A percentile compares a stretch with the other conserved stretches of the same genome.
Conservation (phyloP, 2,329 filamentous ascomycete genomes). For the Sporothrix inflata region DNA sequence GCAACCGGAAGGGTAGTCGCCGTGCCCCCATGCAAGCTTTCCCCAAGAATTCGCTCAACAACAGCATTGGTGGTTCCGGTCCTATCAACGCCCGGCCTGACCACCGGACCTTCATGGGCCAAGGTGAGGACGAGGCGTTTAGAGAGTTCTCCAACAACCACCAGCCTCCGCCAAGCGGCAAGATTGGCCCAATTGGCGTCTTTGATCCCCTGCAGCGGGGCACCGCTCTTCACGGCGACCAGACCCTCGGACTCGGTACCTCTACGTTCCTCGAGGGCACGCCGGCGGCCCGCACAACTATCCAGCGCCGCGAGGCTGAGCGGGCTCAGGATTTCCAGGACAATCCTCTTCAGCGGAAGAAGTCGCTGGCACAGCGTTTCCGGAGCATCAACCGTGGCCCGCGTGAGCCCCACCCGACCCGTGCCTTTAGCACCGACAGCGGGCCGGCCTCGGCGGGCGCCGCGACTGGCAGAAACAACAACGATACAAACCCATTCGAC, state of each 20-base stretch:
- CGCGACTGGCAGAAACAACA: conserved; percentile 34
- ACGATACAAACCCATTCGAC: conserved; percentile 63
- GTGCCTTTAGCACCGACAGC: conserved; percentile 32
- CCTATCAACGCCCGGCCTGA: conserved; percentile 82
- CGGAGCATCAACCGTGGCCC: conserved; percentile 78
- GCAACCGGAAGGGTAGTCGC: conserved; percentile 81
- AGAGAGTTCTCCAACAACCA: conserved; percentile 62
- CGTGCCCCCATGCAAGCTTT: conserved; percentile 96
- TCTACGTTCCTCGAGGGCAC: conserved; percentile 96
- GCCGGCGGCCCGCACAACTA: conserved; percentile 78
- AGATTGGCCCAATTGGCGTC: conserved; percentile 45
- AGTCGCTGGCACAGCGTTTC: conserved; percentile 90
- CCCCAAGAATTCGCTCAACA: conserved; percentile 89
- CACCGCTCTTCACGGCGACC: conserved; percentile 79
- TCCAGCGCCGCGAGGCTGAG: conserved; percentile 74
- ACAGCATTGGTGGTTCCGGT: conserved; percentile 83
- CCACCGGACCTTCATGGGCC: conserved; percentile 84
- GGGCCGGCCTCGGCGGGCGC: conserved; percentile 37
- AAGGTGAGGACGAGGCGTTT: conserved; percentile 80
- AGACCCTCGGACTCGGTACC: conserved; percentile 82
- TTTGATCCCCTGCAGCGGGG: conserved; percentile 71
- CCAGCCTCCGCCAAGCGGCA: conserved; percentile 34
- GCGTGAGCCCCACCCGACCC: conserved; percentile 57
- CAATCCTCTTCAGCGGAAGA: conserved; percentile 79
- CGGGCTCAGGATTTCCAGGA: conserved; percentile 59